Base-by-base conservation (phyloP, 2,329 filamentous ascomycete genomes). In the Fusarium pseudoanthophilum region DNA sequence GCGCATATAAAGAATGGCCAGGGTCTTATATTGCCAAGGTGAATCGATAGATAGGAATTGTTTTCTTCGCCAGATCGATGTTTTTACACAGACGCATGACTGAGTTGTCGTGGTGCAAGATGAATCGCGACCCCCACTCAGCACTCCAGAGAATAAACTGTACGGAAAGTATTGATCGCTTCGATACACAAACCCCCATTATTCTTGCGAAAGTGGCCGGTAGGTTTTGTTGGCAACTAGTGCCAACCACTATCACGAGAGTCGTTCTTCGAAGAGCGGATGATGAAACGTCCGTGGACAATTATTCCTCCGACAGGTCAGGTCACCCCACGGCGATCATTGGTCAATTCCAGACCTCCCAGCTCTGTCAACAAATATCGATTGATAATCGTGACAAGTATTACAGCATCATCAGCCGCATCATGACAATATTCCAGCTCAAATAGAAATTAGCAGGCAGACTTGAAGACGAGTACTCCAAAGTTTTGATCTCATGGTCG, bases 1-100 rank as follows among this genome's bases (percentile, higher is more conserved):
- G 8, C 1, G 1, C 26, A 26, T 24, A 5, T 0, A 13, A 2
- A 9, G 3, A 13, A 32, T 10, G 1, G 4, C 15, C 3, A n/a
- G 10, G 11, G 10, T 2, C 3, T n/a, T 32, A 11, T 4, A 2
- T n/a, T 5, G 13, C 11, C 11, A 34, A 9, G 3, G 11, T 20
- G 2, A 20, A 15, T 5, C 2, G 3, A 7, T 4, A 15, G 8
- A 34, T 34, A 15, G 2, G 16, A 2, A 20, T 3, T 24, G 11
- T 2, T 20, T 24, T 34, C 21, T 34, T 4, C 14, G 48, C 26
- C 26, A 26, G 26, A 26, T 26, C 26, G 26, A 26, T 26, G 26
- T 26, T 5, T 26, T 26, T 26, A 21, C 8, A 1, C 4, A 4
- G 2, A 28, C 5, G 7, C 8, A 4, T 21, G 9, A 7, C 0